Conservation (phyloP, 768 basidiomycete species). For the Myochromella boudieri region DNA sequence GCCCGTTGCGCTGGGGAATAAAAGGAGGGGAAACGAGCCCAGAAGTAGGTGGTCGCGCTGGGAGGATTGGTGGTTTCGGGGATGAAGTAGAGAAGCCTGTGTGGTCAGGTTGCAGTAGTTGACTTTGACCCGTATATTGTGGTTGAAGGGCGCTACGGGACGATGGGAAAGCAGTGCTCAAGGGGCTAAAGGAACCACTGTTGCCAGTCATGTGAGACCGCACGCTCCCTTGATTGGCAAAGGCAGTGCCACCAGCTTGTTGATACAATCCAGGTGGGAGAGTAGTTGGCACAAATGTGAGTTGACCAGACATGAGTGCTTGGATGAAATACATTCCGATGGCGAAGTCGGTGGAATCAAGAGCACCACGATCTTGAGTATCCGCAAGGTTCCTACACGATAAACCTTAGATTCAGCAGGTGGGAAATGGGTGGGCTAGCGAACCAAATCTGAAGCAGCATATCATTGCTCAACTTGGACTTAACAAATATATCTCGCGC, state of each 20-base stretch:
- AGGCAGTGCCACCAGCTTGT: slow-evolving; percentile 55
- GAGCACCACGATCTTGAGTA: slow-evolving; percentile 84
- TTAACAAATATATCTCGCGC: slow-evolving; percentile 90
- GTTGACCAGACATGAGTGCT: slow-evolving; percentile 78
- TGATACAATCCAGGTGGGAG: slow-evolving; percentile 88
- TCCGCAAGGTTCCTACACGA: slow-evolving; percentile 85
- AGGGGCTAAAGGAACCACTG: slow-evolving; percentile 63
- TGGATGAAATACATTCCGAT: slow-evolving; percentile 98
- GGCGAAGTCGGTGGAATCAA: slow-evolving; percentile 90
- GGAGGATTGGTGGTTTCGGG: slow-evolving; percentile 33
- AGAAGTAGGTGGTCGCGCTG: slow-evolving; percentile 35
- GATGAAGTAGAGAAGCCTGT: slow-evolving; percentile 36
- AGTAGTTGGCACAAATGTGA: slow-evolving; percentile 66
- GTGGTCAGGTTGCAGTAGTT: slow-evolving; percentile 49
- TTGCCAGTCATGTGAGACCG: slow-evolving; percentile 60
- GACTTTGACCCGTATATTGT: slow-evolving; percentile 65
- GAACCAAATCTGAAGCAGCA: slow-evolving; percentile 91
- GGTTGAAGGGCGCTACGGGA: slow-evolving; percentile 44
- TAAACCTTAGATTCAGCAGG: slow-evolving; percentile 7
- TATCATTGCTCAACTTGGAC: slow-evolving; percentile 83
- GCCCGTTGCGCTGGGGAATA: slow-evolving; percentile 25
- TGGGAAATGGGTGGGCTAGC: slow-evolving; percentile 19
- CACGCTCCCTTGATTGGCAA: slow-evolving; percentile 31
- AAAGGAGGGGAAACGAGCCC: slow-evolving; percentile 25
- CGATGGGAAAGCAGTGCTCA: slow-evolving; percentile 40